Percentiles rank a stretch among this genome's conserved stretches.
Evolutionary conservation across 208 protist genomes (phyloP).

Genomic region (Tritrichomonas musculus): DNA sequence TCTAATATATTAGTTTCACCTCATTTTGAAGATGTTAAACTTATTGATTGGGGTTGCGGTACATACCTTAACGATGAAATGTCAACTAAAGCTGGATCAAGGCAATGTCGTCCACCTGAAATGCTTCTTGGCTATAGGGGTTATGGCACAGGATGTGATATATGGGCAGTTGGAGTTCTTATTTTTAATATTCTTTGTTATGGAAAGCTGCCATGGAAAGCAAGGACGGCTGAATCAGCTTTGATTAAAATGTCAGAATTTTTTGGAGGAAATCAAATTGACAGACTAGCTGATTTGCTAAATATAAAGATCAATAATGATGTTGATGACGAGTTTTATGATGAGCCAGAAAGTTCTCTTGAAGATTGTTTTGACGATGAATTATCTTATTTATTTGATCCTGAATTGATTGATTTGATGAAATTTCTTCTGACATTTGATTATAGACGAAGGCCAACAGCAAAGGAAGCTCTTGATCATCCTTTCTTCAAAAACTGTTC

Average conservation of each 20-base stretch:
- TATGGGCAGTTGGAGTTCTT: neutral
- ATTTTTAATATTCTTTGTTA: neutral
- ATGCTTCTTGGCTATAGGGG: neutral
- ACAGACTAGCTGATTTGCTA: neutral
- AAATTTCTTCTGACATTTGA: neutral
- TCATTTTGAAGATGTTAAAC: neutral
- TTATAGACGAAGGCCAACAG: neutral
- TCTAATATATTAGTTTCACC: neutral
- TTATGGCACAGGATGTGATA: neutral
- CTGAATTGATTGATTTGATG: neutral
- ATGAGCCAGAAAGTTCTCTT: neutral
- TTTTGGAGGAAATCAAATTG: neutral
- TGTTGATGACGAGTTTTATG: neutral
- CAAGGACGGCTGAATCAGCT: neutral
- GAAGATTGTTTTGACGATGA: neutral
- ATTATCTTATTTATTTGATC: neutral
- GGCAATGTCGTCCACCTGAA: neutral
- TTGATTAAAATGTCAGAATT: neutral
- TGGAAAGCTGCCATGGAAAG: neutral
- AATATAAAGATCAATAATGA: neutral
- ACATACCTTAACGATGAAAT: neutral
- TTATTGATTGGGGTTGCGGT: constrained; percentile 5
- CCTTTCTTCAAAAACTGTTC: neutral
- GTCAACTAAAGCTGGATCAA: neutral
- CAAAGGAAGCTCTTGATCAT: neutral